Base-by-base conservation (phyloP, 2,329 filamentous ascomycete species). In the Talaromyces sp. region DNA sequence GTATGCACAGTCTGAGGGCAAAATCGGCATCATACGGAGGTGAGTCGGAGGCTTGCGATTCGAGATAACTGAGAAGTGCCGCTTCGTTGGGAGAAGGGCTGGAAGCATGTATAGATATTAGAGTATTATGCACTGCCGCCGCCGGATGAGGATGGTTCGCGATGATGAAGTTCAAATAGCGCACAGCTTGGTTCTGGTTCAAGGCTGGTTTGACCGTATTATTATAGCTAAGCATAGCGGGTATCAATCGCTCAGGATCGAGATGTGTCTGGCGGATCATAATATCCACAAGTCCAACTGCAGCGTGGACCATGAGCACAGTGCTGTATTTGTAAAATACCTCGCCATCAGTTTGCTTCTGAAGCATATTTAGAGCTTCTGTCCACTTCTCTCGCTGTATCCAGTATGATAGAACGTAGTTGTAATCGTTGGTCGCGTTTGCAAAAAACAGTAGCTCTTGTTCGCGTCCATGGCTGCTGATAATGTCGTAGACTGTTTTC, bases 251-350 rank as follows among this genome's bases (percentile, higher is more conserved):
- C 65, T 93, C 89, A 1, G 93, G 88, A 71, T 96, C 88, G 27
- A 99, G 84, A 68, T 93, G 91, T 5, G 87, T 84, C 74, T 98
- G 94, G 41, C 95, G 87, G 91, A 96, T 97, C 73, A 99, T 81
- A 39, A 99, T 93, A 70, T 99, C 94, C n/a, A 98, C 90, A 27
- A 96, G 82, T 61, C 96, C 93, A 6, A 89, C 85, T 0, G 94
- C 88, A 3, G 89, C 89, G 74, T 97, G 91, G 16, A 88, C 90
- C 90, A 99, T 97, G 57, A 99, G 85, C n/a, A 98, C 93, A 72
- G 90, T 97, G 81, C 92, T 95, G 77, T 98, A 97, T 68, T 92
- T 90, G 82, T 98, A 98, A 79, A 98, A 99, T 54, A 96, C 91
- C 60, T 96, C 92, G 0, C 92, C 87, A 60, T 96, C 91, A 5